Evolutionary conservation across 2,329 filamentous ascomycete genomes (phyloP).

Genomic region (Cytospora schulzeri): DNA sequence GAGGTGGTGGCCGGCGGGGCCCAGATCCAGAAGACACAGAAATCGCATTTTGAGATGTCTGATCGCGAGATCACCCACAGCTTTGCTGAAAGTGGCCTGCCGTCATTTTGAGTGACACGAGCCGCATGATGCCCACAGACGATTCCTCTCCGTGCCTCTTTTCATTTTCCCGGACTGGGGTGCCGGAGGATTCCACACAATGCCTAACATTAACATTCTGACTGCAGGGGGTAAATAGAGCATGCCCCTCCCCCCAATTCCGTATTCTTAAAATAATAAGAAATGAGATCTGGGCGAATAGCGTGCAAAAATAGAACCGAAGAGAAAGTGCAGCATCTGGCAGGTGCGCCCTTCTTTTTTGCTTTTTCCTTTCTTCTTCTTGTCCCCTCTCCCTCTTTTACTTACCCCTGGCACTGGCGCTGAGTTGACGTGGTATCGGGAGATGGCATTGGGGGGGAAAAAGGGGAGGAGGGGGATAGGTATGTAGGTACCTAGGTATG

Average conservation of each 20-base stretch:
- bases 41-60: neutral
- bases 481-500: neutral
- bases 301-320: constrained; percentile 14
- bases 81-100: neutral
- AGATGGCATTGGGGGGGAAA: constrained; percentile 13
- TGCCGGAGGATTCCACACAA: constrained; percentile 18
- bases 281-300: constrained; percentile 10
- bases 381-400: no score
- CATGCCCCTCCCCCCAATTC: neutral
- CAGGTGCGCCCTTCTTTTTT: constrained; percentile 2
- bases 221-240: constrained; percentile 1
- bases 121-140: constrained; percentile 23
- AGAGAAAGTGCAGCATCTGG: constrained; percentile 14
- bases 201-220: constrained; percentile 6
- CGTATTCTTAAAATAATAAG: constrained; percentile 14
- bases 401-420: constrained; percentile 25
- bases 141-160: constrained; percentile 5
- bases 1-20: neutral
- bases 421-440: constrained; percentile 18
- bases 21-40: neutral
- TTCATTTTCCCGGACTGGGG: constrained; percentile 10
- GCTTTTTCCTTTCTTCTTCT: neutral
- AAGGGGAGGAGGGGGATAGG: constrained; percentile 1
- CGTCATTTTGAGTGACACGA: constrained; percentile 5
- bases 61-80: neutral